A percentile compares a stretch with the other conserved stretches of the same genome.
phyloP scores from a whole-genome alignment of 2,329 filamentous ascomycete species.

The Colletotrichum brevisporum region DNA sequence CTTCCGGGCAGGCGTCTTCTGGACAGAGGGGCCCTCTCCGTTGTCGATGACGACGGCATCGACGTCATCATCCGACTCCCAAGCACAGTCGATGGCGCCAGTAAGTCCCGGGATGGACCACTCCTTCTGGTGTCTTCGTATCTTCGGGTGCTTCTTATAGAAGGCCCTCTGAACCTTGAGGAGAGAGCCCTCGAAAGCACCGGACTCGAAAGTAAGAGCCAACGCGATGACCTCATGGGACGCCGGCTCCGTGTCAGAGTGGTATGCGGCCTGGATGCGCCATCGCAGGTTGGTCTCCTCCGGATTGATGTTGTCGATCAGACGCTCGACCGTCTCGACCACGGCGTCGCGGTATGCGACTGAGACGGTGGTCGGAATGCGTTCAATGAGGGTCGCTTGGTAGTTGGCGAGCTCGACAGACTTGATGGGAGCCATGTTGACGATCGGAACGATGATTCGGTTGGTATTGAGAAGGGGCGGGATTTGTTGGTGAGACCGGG shows the following conservation, averaged over 20 bases:
- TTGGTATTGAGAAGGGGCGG: neutral
- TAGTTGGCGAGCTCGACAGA: constrained; percentile 5
- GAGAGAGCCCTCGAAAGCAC: constrained; percentile 15
- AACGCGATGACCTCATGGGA: constrained; percentile 26
- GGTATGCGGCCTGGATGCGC: constrained; percentile 14
- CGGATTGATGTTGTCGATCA: constrained; percentile 12
- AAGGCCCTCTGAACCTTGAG: constrained; percentile 8
- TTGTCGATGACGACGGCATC: neutral
- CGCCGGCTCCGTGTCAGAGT: constrained; percentile 11
- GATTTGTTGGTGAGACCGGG: too few relatives aligned
- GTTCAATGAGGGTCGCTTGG: constrained; percentile 4
- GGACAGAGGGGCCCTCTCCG: neutral
- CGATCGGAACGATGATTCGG: neutral
- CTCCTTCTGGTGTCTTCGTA: constrained; percentile 14
- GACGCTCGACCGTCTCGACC: constrained; percentile 7
- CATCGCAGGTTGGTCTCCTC: constrained; percentile 16
- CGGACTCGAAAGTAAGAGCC: constrained; percentile 20
- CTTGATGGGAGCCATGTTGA: constrained; percentile 11
- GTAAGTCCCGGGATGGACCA: constrained; percentile 28
- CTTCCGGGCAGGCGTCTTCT: neutral
- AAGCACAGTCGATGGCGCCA: too few relatives aligned
- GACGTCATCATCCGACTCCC: neutral
- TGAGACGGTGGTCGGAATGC: constrained; percentile 21
- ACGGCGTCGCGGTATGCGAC: constrained; percentile 4
- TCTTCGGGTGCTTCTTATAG: constrained; percentile 2